Evolutionary conservation across 2,329 filamentous ascomycete species (phyloP).

Genomic region (Lasiodiplodia theobromae): DNA sequence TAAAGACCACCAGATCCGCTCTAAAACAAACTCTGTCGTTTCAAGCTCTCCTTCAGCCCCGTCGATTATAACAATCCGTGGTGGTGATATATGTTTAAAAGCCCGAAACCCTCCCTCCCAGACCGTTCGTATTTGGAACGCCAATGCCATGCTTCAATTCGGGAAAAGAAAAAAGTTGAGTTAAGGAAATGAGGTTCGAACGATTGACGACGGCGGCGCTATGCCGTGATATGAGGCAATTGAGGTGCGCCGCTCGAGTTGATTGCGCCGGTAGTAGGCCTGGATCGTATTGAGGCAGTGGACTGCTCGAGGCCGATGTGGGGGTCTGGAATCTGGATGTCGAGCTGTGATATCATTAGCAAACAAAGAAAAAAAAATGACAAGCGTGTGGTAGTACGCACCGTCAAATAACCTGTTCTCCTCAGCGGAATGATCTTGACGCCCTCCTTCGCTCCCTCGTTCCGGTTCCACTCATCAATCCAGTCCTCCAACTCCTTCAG

Average conservation of each 20-base stretch:
- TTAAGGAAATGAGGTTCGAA: not conserved
- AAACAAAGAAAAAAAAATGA: slow-evolving; percentile 18
- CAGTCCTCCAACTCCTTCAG: slow-evolving; percentile 76
- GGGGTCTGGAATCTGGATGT: slow-evolving; percentile 82
- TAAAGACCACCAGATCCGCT: not conserved
- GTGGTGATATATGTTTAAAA: slow-evolving; percentile 1
- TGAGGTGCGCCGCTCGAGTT: slow-evolving; percentile 1
- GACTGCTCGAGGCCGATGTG: slow-evolving; percentile 61
- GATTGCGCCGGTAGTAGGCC: not conserved
- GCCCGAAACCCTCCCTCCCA: not conserved
- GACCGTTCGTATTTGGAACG: slow-evolving; percentile 18
- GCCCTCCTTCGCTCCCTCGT: slow-evolving; percentile 64
- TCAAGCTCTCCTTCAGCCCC: not conserved
- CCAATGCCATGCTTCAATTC: slow-evolving; percentile 17
- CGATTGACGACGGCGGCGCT: not conserved
- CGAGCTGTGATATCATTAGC: slow-evolving; percentile 60
- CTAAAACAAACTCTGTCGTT: not conserved
- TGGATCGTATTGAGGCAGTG: slow-evolving; percentile 21
- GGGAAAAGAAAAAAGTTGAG: not conserved
- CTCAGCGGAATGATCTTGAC: slow-evolving; percentile 81
- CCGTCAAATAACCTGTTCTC: slow-evolving; percentile 86
- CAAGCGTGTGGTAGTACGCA: slow-evolving; percentile 50
- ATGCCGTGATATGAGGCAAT: slow-evolving; percentile 8
- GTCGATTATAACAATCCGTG: slow-evolving; percentile 6
- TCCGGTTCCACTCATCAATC: slow-evolving; percentile 85